A percentile compares a stretch with the other conserved stretches of the same genome.
Evolutionary conservation across 345 rosid genomes (phyloP).

Genomic region (Anacardium occidentale): DNA sequence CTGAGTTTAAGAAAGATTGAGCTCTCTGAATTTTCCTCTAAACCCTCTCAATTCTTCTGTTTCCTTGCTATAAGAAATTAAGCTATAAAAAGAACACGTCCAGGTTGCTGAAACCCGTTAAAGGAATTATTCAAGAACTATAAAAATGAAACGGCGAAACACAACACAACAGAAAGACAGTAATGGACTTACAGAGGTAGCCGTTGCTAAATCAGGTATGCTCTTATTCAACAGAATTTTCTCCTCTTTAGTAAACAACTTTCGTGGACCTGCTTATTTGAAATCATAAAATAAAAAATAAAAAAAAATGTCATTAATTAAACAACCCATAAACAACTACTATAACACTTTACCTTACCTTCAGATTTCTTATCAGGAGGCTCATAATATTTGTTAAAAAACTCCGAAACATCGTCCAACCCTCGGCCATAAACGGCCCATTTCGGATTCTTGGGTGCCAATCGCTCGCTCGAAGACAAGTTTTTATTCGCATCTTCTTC

Average conservation of each 20-base stretch:
- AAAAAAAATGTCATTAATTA: background rate
- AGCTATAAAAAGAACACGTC: no score
- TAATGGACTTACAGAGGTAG: constrained; percentile 69
- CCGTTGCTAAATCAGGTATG: constrained; percentile 60
- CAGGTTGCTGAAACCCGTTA: background rate
- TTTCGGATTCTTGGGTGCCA: constrained; percentile 73
- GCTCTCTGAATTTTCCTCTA: no score
- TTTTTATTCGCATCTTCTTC: constrained; percentile 17
- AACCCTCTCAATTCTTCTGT: no score
- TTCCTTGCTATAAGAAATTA: no score
- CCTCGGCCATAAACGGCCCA: constrained; percentile 95
- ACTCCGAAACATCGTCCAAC: constrained; percentile 68
- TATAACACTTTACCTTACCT: constrained; percentile 36
- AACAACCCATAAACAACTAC: background rate
- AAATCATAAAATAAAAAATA: no score
- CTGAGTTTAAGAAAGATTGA: no score
- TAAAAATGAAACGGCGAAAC: background rate
- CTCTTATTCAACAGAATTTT: constrained; percentile 70
- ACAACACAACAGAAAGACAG: constrained; percentile 1
- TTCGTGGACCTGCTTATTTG: constrained; percentile 48
- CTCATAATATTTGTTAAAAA: constrained; percentile 58
- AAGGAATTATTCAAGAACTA: background rate
- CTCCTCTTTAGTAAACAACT: constrained; percentile 77
- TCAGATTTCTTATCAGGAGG: constrained; percentile 52
- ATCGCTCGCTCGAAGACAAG: constrained; percentile 45